Evolutionary conservation across 2,329 filamentous ascomycete genomes (phyloP).

Genomic region (Chaetomium olivaceum): DNA sequence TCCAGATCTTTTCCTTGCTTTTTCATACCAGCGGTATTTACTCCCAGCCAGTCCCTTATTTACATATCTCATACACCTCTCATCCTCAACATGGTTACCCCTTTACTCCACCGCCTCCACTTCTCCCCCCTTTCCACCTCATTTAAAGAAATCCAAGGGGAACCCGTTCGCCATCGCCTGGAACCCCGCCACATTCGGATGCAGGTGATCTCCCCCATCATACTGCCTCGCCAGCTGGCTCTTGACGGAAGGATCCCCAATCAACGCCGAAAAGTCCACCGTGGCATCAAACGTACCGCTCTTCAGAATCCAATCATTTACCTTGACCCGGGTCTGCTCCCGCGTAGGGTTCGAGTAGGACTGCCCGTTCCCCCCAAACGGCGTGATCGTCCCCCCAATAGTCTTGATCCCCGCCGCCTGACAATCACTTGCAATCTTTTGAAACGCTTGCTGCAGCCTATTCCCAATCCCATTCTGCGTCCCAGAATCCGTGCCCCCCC

Average conservation of each 20-base stretch:
- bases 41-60: not conserved
- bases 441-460: conserved; percentile 57
- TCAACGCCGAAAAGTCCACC: conserved; percentile 61
- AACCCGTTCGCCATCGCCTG: conserved; percentile 60
- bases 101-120: not conserved
- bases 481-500: conserved; percentile 43
- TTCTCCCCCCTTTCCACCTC: not conserved
- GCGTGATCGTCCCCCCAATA: conserved; percentile 67
- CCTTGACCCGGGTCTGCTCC: conserved; percentile 55
- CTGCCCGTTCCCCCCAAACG: conserved; percentile 56
- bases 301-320: conserved; percentile 63
- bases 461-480: conserved; percentile 53
- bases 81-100: not conserved
- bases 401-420: conserved; percentile 56
- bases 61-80: not conserved
- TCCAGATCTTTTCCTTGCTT: not conserved
- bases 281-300: conserved; percentile 59
- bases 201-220: conserved; percentile 65
- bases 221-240: conserved; percentile 53
- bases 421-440: conserved; percentile 57
- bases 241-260: conserved; percentile 52
- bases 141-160: conserved; percentile 54
- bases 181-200: conserved; percentile 62
- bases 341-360: conserved; percentile 55
- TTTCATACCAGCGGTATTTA: not conserved